Percentiles rank a stretch among this genome's conserved stretches.
These are phyloP conservation scores for Debaryomyces sp. DNA, from an alignment of 1,139 yeast genomes.

Conservation along the genomic window DNA sequence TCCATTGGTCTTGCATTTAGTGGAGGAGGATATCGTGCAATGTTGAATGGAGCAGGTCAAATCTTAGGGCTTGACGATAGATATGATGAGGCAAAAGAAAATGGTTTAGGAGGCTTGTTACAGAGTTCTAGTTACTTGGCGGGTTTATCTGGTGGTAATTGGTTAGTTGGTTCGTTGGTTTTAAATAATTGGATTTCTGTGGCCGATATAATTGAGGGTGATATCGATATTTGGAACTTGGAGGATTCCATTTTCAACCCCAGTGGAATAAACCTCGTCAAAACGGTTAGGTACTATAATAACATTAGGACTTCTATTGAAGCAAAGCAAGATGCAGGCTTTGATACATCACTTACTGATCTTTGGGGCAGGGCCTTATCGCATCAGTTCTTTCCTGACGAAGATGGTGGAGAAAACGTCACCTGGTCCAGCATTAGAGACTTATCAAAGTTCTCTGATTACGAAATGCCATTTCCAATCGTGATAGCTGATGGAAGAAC, in stretches of 20 bases:
- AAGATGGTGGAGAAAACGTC: slow-evolving; percentile 31
- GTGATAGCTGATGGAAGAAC: slow-evolving; percentile 44
- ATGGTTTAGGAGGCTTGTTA: slow-evolving; percentile 44
- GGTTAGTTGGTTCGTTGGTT: slow-evolving; percentile 45
- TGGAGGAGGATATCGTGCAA: slow-evolving; percentile 52
- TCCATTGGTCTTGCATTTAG: slow-evolving; percentile 46
- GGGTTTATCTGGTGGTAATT: slow-evolving; percentile 48
- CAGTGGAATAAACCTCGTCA: slow-evolving; percentile 36
- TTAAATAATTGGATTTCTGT: slow-evolving; percentile 44
- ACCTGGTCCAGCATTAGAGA: slow-evolving; percentile 44
- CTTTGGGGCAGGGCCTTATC: slow-evolving; percentile 49
- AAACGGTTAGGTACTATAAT: slow-evolving; percentile 37
- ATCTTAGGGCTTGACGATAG: slow-evolving; percentile 40
- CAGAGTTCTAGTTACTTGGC: slow-evolving; percentile 42
- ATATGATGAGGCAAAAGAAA: slow-evolving; percentile 22
- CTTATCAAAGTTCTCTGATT: slow-evolving; percentile 27
- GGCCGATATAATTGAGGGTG: slow-evolving; percentile 30
- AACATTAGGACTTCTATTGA: slow-evolving; percentile 29
- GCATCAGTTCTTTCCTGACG: slow-evolving; percentile 33
- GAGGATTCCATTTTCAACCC: slow-evolving; percentile 45
- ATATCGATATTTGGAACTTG: slow-evolving; percentile 40
- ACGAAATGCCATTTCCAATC: slow-evolving; percentile 47
- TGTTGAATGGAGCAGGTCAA: slow-evolving; percentile 48
- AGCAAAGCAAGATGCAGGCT: slow-evolving; percentile 41
- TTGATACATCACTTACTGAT: slow-evolving; percentile 42